Percentiles rank a stretch among this genome's conserved stretches.
phyloP scores from a whole-genome alignment of 225 moss, liverwort and hornwort genomes.

The Thuidium tamariscinum region DNA sequence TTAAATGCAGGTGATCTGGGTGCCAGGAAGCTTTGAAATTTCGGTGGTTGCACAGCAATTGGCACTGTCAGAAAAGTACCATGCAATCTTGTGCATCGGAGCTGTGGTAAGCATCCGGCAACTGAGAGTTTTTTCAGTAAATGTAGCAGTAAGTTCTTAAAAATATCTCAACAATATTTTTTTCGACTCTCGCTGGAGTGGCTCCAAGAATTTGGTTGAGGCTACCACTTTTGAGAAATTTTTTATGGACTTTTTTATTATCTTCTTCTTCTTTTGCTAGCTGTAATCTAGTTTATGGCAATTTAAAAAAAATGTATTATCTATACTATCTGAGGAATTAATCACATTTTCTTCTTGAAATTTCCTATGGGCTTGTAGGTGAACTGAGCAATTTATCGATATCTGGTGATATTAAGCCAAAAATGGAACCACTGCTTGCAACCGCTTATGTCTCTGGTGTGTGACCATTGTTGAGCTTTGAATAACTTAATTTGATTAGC shows the following conservation, averaged over 20 bases:
- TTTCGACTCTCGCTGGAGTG: background rate
- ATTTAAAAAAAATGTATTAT: background rate
- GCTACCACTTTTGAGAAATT: background rate
- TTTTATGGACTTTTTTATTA: background rate
- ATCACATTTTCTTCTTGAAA: background rate
- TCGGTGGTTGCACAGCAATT: conserved; percentile 65
- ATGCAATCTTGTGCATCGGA: conserved; percentile 71
- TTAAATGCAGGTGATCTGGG: conserved; percentile 58
- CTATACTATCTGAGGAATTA: background rate
- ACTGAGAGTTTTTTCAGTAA: background rate
- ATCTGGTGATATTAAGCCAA: background rate
- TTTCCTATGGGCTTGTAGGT: background rate
- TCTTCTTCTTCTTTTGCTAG: background rate
- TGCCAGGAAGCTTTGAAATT: conserved; percentile 88
- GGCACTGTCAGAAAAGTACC: conserved; percentile 56
- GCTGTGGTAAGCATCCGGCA: conserved; percentile 49
- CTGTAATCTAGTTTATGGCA: background rate
- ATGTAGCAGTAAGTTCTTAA: background rate
- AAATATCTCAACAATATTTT: too few relatives aligned
- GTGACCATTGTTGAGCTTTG: background rate
- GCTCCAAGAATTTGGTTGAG: background rate
- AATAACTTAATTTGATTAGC: background rate
- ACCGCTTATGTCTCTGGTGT: background rate
- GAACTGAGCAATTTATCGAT: background rate
- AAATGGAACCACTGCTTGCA: background rate